These are phyloP conservation scores for Miscanthus lutarioriparius DNA, from an alignment of 176 grass and related monocot species.

Conservation along the genomic window DNA sequence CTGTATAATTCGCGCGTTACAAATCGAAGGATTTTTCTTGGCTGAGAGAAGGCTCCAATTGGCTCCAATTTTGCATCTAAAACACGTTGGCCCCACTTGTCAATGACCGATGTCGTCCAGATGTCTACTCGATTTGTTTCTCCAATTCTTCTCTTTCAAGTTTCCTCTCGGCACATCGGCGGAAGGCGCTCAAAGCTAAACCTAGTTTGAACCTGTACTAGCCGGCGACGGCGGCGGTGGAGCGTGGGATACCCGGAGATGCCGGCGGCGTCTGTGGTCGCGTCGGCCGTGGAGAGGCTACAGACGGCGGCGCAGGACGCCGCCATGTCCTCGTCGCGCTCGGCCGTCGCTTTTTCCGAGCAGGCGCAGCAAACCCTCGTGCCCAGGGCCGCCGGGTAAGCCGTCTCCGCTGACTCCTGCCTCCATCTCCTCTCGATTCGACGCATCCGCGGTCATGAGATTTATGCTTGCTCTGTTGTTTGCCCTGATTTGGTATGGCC, in stretches of 20 bases:
- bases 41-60: background rate
- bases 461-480: background rate
- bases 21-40: too few species aligned
- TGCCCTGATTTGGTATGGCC: background rate
- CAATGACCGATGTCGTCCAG: background rate
- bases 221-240: background rate
- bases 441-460: too few species aligned
- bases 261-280: background rate
- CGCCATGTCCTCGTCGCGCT: conserved; percentile 35
- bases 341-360: conserved; percentile 32
- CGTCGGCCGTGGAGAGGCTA: conserved; percentile 31
- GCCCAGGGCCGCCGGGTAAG: conserved; percentile 35
- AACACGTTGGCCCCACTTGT: conserved; percentile 15
- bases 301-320: conserved; percentile 37
- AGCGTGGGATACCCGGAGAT: background rate
- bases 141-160: background rate
- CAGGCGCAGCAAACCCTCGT: conserved; percentile 38
- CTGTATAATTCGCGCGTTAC: too few species aligned
- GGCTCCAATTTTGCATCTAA: background rate
- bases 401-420: background rate
- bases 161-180: background rate
- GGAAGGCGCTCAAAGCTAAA: background rate
- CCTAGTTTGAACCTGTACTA: background rate
- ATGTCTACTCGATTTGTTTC: background rate
- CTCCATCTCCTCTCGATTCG: background rate